Conservation (phyloP, 495 filamentous ascomycete genomes). For the Trichoderma virens region DNA sequence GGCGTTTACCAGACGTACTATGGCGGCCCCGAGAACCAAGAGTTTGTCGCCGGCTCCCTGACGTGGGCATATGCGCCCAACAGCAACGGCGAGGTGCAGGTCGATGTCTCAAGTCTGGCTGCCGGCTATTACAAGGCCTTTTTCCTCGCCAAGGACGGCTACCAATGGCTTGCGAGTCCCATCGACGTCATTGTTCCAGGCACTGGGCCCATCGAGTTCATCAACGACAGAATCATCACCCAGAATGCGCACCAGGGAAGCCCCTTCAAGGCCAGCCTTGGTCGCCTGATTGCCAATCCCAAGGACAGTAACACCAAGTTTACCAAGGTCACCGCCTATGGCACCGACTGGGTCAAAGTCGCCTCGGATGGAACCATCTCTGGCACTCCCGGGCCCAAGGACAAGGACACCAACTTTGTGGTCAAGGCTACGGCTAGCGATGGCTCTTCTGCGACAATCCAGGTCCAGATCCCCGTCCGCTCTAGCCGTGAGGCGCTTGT, state of each 20-base stretch:
- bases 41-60: background rate
- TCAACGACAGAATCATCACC: constrained; percentile 1
- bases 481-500: background rate
- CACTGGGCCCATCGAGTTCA: background rate
- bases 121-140: background rate
- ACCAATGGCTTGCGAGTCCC: constrained; percentile 4
- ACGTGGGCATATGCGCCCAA: background rate
- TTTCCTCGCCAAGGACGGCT: constrained; percentile 6
- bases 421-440: constrained; percentile 7
- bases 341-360: background rate
- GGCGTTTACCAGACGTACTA: background rate
- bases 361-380: constrained; percentile 2
- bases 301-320: background rate
- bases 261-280: background rate
- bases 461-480: background rate
- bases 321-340: background rate
- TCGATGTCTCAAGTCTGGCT: background rate
- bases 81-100: background rate
- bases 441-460: background rate
- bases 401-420: constrained; percentile 1
- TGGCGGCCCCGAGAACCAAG: background rate
- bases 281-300: background rate
- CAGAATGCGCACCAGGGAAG: background rate
- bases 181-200: background rate
- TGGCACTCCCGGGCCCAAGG: background rate